phyloP scores from a whole-genome alignment of 257 asterid genomes.

The Fraxinus pennsylvanica region DNA sequence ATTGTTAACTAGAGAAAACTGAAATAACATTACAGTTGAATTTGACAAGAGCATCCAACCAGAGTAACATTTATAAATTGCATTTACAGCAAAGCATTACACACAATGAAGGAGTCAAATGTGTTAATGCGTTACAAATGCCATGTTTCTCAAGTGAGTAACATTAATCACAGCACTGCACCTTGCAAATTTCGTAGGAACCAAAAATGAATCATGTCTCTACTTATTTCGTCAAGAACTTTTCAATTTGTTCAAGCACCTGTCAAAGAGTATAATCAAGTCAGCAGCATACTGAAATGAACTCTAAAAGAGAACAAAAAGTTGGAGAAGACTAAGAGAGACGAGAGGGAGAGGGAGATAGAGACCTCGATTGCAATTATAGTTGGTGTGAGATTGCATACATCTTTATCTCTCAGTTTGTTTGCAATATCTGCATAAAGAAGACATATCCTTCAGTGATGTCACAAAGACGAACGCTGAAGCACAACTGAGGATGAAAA shows the following conservation, averaged over 20 bases:
- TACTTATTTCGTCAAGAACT: constrained; percentile 44
- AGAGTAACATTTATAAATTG: not conserved
- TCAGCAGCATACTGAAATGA: constrained; percentile 18
- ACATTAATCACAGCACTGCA: not conserved
- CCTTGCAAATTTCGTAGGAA: not conserved
- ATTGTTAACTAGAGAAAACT: not conserved
- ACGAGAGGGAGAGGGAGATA: constrained; percentile 22
- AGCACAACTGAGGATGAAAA: not conserved
- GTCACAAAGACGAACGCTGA: not conserved
- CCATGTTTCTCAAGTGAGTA: not conserved
- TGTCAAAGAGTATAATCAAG: constrained; percentile 29
- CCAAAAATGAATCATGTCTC: not conserved
- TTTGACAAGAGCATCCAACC: not conserved
- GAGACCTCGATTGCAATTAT: constrained; percentile 74
- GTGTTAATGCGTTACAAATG: not conserved
- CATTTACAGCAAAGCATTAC: not conserved
- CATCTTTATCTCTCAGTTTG: constrained; percentile 62
- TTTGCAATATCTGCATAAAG: constrained; percentile 55
- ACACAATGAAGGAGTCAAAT: not conserved
- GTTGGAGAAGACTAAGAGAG: not conserved
- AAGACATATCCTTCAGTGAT: constrained; percentile 5
- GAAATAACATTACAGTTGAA: not conserved
- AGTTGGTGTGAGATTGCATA: constrained; percentile 57
- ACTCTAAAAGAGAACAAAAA: not conserved
- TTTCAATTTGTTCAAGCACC: constrained; percentile 64